Base-by-base conservation (phyloP, 192 early-diverging fungal genomes). In the Phycomyces blakesleeanus region DNA sequence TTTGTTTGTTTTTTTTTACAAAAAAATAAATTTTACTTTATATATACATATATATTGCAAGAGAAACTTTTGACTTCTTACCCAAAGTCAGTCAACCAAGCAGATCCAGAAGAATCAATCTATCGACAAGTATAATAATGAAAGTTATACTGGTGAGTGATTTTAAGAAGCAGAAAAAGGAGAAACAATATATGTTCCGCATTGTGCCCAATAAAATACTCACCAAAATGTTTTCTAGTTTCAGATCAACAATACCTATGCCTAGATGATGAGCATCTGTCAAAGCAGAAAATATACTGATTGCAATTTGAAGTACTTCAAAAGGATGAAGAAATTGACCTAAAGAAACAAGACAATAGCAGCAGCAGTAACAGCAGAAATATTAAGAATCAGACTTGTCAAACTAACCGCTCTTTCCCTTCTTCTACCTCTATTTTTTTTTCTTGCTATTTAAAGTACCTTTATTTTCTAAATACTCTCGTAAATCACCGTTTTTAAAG, bases 1-100 rank as follows among this genome's bases (percentile, higher is more conserved):
- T 24, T 21, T 34, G 37, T 12, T 41, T 38, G 22, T 40, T 59
- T 12, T 38, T 15, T 16, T 5, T 34, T 34, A 5, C n/a, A n/a
- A n/a, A n/a, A n/a, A n/a, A n/a, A n/a, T 34, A 7, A 34, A 34
- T 34, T 34, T 34, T 34, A 52, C 40, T 10, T 22, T 37, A 37
- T 12, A 4, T 7, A 58, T 38, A 10, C 10, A n/a, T 27, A n/a
- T 44, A 7, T 60, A 4, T 60, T 21, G 11, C 37, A 38, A n/a
- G n/a, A n/a, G n/a, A n/a, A n/a, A n/a, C n/a, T 15, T 59, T 25
- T 59, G 24, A 2, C 12, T n/a, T 26, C 18, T 22, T 40, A 67
- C 65, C 67, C 67, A 25, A 68, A 62, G 42, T 68, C 67, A 4
- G 67, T 68, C 0, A 68, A 20, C 59, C 59, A 68, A 2, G 27